Conservation (phyloP, 2,329 filamentous ascomycete species). For the Periconia sp. region DNA sequence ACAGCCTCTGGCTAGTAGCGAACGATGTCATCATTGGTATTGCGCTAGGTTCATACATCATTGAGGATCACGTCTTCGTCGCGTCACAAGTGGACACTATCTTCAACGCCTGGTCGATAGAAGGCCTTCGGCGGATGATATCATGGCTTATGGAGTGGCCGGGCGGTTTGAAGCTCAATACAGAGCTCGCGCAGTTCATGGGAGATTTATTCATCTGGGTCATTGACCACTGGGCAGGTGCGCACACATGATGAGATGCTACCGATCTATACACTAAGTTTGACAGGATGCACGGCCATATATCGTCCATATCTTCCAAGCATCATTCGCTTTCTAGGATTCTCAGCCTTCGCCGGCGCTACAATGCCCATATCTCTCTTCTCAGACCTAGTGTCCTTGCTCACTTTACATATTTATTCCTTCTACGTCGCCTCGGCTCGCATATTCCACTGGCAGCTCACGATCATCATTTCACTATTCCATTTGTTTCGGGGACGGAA, state of each 20-base stretch:
- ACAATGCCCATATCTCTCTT: slow-evolving; percentile 97
- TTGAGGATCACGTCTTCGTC: slow-evolving; percentile 89
- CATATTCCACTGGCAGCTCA: slow-evolving; percentile 98
- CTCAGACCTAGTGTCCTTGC: slow-evolving; percentile 87
- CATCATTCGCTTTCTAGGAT: slow-evolving; percentile 90
- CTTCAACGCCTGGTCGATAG: slow-evolving; percentile 82
- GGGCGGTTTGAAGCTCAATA: slow-evolving; percentile 93
- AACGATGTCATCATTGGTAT: slow-evolving; percentile 99
- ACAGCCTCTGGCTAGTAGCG: slow-evolving; percentile 96
- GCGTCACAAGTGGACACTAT: slow-evolving; percentile 78
- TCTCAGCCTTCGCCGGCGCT: slow-evolving; percentile 92
- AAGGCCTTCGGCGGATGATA: slow-evolving; percentile 86
- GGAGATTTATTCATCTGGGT: slow-evolving; percentile 98
- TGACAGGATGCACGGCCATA: slow-evolving; percentile 73
- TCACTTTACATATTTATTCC: slow-evolving; percentile 96
- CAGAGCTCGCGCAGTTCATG: slow-evolving; percentile 88
- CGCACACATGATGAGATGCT: slow-evolving; percentile 30
- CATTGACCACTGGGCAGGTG: slow-evolving; percentile 95
- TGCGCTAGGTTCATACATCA: slow-evolving; percentile 93
- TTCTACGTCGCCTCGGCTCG: slow-evolving; percentile 97
- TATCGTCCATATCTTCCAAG: slow-evolving; percentile 81
- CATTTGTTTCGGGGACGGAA: slow-evolving; percentile 98
- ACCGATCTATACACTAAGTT: slow-evolving; percentile 11
- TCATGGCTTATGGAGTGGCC: slow-evolving; percentile 96
- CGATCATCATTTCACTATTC: slow-evolving; percentile 95